Conservation (phyloP, 2,329 filamentous ascomycete species). For the Zasmidium citrigriseum region DNA sequence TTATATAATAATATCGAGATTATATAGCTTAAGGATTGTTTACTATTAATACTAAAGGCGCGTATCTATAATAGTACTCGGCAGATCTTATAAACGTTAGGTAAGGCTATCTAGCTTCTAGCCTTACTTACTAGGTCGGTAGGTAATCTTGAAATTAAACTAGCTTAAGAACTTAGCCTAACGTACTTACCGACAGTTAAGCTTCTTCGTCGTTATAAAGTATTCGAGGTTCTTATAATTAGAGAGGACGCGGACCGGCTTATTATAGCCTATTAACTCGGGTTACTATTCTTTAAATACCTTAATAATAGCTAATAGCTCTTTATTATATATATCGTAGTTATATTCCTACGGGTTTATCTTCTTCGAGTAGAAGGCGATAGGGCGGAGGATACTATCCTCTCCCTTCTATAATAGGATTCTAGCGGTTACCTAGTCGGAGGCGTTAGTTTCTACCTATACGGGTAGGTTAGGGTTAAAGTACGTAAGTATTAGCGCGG, state of each 20-base stretch:
- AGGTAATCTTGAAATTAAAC: conserved; percentile 32
- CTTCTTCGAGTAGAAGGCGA: conserved; percentile 15
- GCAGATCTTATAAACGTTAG: not conserved
- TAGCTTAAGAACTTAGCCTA: conserved; percentile 27
- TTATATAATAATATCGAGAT: not conserved
- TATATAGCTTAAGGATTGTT: not conserved
- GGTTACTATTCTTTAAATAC: conserved; percentile 30
- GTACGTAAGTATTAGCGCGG: not conserved
- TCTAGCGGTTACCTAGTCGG: not conserved
- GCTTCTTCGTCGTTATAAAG: conserved; percentile 34
- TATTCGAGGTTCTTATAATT: conserved; percentile 35
- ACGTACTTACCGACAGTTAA: conserved; percentile 31
- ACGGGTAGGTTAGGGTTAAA: not conserved
- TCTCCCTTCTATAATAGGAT: not conserved
- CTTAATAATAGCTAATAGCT: conserved; percentile 36
- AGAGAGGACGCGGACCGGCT: conserved; percentile 26
- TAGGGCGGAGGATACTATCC: not conserved
- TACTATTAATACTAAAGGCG: not conserved
- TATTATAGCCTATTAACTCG: conserved; percentile 16
- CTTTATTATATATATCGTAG: conserved; percentile 19
- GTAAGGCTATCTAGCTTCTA: not conserved
- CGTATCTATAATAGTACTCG: not conserved
- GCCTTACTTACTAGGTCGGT: conserved; percentile 5
- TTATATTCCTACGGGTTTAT: conserved; percentile 9
- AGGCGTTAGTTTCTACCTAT: conserved; percentile 2